A percentile compares a stretch with the other conserved stretches of the same genome.
These are phyloP conservation scores for Acanthamoeba healyi DNA, from an alignment of 208 protist genomes.

Conservation along the genomic window DNA sequence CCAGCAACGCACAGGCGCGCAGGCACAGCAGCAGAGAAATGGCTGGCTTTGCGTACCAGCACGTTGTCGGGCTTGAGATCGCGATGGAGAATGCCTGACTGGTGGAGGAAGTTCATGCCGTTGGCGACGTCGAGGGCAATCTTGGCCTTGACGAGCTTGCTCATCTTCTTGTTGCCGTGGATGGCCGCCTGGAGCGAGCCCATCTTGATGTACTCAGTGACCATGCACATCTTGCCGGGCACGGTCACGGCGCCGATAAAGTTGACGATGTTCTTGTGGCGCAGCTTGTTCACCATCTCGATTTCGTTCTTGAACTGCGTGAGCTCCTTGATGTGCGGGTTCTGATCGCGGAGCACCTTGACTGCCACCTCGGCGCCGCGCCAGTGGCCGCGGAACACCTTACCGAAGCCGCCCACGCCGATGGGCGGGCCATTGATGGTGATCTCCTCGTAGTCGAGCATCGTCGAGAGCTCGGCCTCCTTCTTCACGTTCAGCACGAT, in stretches of 20 bases:
- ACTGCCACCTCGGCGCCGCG: constrained; percentile 56
- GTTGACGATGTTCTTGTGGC: constrained; percentile 40
- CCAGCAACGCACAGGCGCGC: too few relatives aligned
- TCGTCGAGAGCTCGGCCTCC: constrained; percentile 40
- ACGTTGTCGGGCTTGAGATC: constrained; percentile 59
- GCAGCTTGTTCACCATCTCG: constrained; percentile 56
- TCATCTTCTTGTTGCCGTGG: neutral
- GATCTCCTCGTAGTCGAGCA: constrained; percentile 70
- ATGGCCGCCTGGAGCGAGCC: constrained; percentile 42
- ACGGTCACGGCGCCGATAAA: constrained; percentile 37
- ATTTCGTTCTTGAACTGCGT: constrained; percentile 52
- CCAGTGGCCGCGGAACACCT: constrained; percentile 58
- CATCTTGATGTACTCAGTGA: constrained; percentile 10
- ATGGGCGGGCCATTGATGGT: constrained; percentile 44
- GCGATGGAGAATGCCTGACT: constrained; percentile 32
- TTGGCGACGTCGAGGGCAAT: constrained; percentile 57
- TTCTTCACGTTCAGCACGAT: constrained; percentile 4
- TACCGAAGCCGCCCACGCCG: constrained; percentile 62
- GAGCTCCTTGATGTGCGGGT: neutral
- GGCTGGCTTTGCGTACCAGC: constrained; percentile 22
- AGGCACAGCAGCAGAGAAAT: too few relatives aligned
- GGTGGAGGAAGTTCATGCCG: constrained; percentile 27
- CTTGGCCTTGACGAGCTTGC: constrained; percentile 30
- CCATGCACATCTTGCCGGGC: constrained; percentile 69
- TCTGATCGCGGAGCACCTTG: constrained; percentile 28